These are phyloP conservation scores for Limtongia smithiae DNA, from an alignment of 805 yeast genomes.

Conservation along the genomic window DNA sequence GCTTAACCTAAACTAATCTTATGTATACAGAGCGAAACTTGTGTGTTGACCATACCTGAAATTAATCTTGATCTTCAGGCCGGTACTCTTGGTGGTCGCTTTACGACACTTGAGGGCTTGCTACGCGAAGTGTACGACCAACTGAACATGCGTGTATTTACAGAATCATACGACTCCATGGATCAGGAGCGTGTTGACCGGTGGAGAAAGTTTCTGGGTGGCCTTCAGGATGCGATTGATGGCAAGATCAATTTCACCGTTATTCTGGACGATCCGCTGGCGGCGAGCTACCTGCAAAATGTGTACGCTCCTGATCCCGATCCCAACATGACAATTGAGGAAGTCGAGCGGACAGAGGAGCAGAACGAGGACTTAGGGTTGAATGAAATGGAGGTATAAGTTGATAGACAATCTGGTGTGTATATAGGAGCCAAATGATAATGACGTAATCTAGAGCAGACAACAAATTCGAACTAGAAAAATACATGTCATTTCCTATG, in stretches of 20 bases:
- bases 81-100: slow-evolving; percentile 97
- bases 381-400: slow-evolving; percentile 40
- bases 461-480: background rate
- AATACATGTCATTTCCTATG: background rate
- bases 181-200: slow-evolving; percentile 67
- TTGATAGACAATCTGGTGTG: background rate
- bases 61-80: slow-evolving; percentile 84
- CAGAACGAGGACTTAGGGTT: slow-evolving; percentile 93
- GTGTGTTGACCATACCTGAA: slow-evolving; percentile 83
- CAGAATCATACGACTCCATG: slow-evolving; percentile 90
- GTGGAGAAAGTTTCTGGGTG: slow-evolving; percentile 77
- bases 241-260: slow-evolving; percentile 83
- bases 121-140: slow-evolving; percentile 86
- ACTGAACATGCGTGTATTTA: slow-evolving; percentile 76
- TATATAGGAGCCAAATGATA: background rate
- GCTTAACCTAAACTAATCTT: background rate
- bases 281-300: slow-evolving; percentile 92
- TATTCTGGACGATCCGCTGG: slow-evolving; percentile 89
- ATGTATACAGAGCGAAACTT: slow-evolving; percentile 60
- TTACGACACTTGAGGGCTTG: slow-evolving; percentile 94
- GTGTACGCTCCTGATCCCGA: slow-evolving; percentile 98
- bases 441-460: background rate
- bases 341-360: slow-evolving; percentile 80
- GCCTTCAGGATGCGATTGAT: slow-evolving; percentile 69
- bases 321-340: slow-evolving; percentile 91